A percentile compares a stretch with the other conserved stretches of the same genome.
Conservation (phyloP, 2,329 filamentous ascomycete genomes). For the Paraphoma sp. region DNA sequence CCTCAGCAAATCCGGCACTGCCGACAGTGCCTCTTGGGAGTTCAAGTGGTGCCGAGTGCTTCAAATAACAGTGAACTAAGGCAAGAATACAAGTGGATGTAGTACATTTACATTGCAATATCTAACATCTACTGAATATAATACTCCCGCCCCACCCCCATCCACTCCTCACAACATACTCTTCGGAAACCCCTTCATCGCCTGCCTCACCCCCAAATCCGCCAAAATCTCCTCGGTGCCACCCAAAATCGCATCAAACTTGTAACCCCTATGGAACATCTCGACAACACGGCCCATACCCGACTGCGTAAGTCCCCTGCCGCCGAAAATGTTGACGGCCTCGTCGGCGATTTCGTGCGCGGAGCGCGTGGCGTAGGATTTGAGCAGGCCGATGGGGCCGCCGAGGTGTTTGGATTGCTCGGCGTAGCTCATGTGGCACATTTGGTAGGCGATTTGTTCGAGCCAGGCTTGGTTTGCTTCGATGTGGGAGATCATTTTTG, state of each 20-base stretch:
- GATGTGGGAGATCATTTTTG: slow-evolving; percentile 83
- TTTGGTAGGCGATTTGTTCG: slow-evolving; percentile 84
- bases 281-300: slow-evolving; percentile 86
- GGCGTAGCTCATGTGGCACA: slow-evolving; percentile 82
- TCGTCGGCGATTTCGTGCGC: slow-evolving; percentile 86
- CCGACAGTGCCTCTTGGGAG: no score
- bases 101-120: no score
- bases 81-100: no score
- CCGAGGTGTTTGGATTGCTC: slow-evolving; percentile 77
- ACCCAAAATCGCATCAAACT: slow-evolving; percentile 71
- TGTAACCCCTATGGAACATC: slow-evolving; percentile 84
- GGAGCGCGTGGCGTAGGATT: slow-evolving; percentile 76
- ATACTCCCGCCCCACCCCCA: not conserved
- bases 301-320: slow-evolving; percentile 77
- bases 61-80: no score
- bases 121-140: not conserved
- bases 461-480: slow-evolving; percentile 88
- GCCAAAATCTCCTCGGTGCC: slow-evolving; percentile 84
- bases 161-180: slow-evolving; percentile 68
- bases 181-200: slow-evolving; percentile 84
- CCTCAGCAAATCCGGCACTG: no score
- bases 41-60: no score
- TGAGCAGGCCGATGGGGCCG: slow-evolving; percentile 82
- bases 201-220: slow-evolving; percentile 83
- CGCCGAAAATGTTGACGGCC: slow-evolving; percentile 85